A percentile compares a stretch with the other conserved stretches of the same genome.
These are phyloP conservation scores for Boletus sensibilis DNA, from an alignment of 768 basidiomycete genomes.

Conservation along the genomic window DNA sequence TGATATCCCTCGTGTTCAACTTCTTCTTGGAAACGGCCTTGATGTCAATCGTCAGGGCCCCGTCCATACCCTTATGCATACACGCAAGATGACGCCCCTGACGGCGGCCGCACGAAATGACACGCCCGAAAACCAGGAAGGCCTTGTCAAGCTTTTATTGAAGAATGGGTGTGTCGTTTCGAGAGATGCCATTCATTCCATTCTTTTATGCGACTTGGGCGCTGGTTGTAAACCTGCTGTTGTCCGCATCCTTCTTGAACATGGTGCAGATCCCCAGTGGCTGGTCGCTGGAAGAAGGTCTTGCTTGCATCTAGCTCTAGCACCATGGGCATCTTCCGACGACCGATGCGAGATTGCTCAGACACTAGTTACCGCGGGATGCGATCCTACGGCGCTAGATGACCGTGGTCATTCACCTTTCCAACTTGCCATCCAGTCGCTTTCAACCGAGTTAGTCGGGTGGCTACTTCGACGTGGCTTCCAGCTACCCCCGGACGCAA, in stretches of 20 bases:
- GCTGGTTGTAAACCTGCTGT: background rate
- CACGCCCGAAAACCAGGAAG: background rate
- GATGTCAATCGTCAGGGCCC: background rate
- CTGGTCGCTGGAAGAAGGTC: background rate
- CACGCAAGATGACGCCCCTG: background rate
- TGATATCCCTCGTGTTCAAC: background rate
- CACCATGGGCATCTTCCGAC: background rate
- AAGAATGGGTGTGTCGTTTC: background rate
- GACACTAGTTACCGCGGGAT: background rate
- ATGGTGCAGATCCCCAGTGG: background rate
- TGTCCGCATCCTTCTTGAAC: background rate
- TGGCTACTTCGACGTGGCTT: background rate
- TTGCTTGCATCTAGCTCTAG: background rate
- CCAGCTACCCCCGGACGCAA: background rate
- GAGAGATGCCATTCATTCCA: background rate
- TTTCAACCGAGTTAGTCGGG: background rate
- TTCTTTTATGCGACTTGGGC: too few relatives aligned
- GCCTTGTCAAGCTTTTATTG: background rate
- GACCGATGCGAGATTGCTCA: background rate
- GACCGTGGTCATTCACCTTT: background rate
- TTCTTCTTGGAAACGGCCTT: background rate
- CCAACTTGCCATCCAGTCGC: background rate
- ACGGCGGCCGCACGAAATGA: background rate
- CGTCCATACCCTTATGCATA: fast-evolving
- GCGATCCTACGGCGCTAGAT: background rate